Conservation (phyloP, 2,329 filamentous ascomycete species). For the Alternaria atra region DNA sequence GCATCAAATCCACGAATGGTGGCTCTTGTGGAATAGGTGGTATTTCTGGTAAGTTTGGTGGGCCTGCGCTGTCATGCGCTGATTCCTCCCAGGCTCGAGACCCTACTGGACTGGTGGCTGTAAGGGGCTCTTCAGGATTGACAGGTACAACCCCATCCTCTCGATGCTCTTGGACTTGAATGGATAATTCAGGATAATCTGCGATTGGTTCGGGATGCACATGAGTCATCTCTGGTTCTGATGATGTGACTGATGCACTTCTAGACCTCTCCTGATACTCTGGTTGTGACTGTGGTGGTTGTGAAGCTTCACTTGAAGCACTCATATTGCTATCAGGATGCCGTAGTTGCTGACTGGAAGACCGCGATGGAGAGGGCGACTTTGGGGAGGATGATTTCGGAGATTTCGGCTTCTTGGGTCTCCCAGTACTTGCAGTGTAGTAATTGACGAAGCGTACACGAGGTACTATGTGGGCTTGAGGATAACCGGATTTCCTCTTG, state of each 20-base stretch:
- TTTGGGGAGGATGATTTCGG: slow-evolving; percentile 45
- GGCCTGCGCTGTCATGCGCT: slow-evolving; percentile 5
- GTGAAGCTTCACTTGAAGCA: background rate
- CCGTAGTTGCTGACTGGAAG: slow-evolving; percentile 17
- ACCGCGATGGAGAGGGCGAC: slow-evolving; percentile 32
- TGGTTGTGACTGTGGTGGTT: background rate
- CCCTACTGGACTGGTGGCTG: slow-evolving; percentile 24
- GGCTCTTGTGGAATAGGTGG: slow-evolving; percentile 65
- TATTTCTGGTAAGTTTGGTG: slow-evolving; percentile 55
- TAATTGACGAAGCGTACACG: slow-evolving; percentile 87
- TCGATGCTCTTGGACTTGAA: slow-evolving; percentile 59
- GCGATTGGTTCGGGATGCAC: slow-evolving; percentile 19
- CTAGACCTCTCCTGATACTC: slow-evolving; percentile 12
- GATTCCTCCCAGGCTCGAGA: slow-evolving; percentile 3
- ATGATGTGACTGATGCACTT: slow-evolving; percentile 19
- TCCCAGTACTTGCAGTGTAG: slow-evolving; percentile 84
- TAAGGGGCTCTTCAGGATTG: slow-evolving; percentile 38
- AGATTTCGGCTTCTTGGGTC: slow-evolving; percentile 64
- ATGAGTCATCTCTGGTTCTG: slow-evolving; percentile 25
- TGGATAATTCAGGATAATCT: slow-evolving; percentile 55
- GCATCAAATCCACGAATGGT: slow-evolving; percentile 64
- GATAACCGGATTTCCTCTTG: slow-evolving; percentile 42
- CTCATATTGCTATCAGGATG: slow-evolving; percentile 10
- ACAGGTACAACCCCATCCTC: slow-evolving; percentile 47
- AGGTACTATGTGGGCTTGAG: slow-evolving; percentile 47